These are phyloP conservation scores for Arctium lappa DNA, from an alignment of 129 eudicot species.

Conservation along the genomic window DNA sequence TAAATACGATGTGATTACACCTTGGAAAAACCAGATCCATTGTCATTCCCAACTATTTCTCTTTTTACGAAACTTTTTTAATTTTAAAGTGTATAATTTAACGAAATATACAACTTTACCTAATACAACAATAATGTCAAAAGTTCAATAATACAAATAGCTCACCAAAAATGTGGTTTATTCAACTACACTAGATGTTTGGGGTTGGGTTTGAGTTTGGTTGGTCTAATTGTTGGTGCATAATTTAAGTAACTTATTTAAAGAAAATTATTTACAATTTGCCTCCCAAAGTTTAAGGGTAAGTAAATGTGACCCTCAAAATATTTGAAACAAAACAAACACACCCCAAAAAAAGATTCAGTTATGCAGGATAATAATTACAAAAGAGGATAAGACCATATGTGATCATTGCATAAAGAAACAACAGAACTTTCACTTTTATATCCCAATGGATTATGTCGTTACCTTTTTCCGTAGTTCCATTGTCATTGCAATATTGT, in stretches of 20 bases:
- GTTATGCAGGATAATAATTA: background rate
- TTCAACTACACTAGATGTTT: constrained; percentile 15
- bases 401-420: background rate
- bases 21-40: background rate
- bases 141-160: constrained; percentile 5
- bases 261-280: background rate
- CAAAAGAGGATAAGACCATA: too few relatives aligned
- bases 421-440: background rate
- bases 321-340: background rate
- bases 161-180: constrained; percentile 16
- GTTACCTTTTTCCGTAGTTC: too few relatives aligned
- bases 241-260: background rate
- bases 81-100: background rate
- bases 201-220: constrained; percentile 11
- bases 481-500: too few relatives aligned
- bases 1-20: background rate
- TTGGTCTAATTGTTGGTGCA: constrained; percentile 15
- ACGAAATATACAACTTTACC: constrained; percentile 2
- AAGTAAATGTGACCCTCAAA: constrained; percentile 2
- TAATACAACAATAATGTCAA: constrained; percentile 15
- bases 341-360: background rate
- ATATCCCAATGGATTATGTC: background rate
- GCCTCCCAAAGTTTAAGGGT: background rate
- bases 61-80: background rate
- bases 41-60: background rate